Base-by-base conservation (phyloP, 2,329 filamentous ascomycete genomes). In the Fusarium anguioides region DNA sequence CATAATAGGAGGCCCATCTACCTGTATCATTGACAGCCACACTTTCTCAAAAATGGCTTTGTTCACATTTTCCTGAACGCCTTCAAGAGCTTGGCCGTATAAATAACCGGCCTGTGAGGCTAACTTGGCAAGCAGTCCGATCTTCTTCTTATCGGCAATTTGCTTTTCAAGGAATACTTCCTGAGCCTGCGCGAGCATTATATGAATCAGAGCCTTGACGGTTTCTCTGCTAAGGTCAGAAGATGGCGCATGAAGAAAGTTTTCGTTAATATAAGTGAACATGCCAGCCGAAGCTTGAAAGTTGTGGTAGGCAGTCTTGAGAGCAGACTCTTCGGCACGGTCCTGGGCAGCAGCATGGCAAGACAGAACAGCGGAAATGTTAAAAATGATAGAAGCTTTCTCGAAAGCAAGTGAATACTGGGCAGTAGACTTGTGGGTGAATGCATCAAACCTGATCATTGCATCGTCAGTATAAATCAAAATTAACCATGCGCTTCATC, bases 231-330 rank as follows among this genome's bases (percentile, higher is more conserved):
- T 98, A 45, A 99, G 81, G 75, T 99, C 96, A n/a, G 93, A 94
- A 10, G 94, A 97, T 1, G 96, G 96, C 3, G 96, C 96, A 75
- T 99, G 96, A 33, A 99, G 83, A 77, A 99, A 99, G 81, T 99
- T 99, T 81, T 99, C 96, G 80, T 99, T 99, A 82, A 99, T 99
- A 75, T 99, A 99, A 51, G 95, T 98, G 79, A 98, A 99, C 96
- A 99, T 99, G 81, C 96, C 96, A 11, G 96, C 96, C 9, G 95
- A 94, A 37, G 96, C 96, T 79, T 99, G 96, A 81, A 98, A 98
- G 20, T 94, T 97, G 79, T 99, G 95, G 77, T 98, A 99, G 18
- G 96, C 93, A 15, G 94, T 95, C 82, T 99, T 99, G 76, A 98
- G 87, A 31, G 95, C 95, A 8, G 91, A 87, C 75, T 99, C 96